phyloP scores from a whole-genome alignment of 306 rosid species.

The Begonia masoniana region DNA sequence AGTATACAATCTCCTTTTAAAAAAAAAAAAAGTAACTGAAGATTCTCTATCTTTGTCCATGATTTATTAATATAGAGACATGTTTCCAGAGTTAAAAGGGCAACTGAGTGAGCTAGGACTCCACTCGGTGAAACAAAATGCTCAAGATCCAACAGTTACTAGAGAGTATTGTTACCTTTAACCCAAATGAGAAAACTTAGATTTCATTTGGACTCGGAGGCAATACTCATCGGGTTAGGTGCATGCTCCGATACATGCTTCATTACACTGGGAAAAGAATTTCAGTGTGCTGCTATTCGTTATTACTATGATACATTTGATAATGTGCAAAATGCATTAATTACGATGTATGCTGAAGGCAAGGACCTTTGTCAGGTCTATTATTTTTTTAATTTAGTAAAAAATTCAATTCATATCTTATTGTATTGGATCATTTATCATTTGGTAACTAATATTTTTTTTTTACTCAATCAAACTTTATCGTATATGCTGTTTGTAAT shows the following conservation, averaged over 20 bases:
- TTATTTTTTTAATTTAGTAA: slow-evolving; percentile 30
- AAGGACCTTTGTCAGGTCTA: slow-evolving; percentile 50
- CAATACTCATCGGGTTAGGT: slow-evolving; percentile 47
- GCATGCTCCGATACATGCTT: slow-evolving; percentile 66
- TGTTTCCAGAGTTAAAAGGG: too few species aligned
- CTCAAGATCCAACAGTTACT: slow-evolving; percentile 28
- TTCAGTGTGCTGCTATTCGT: slow-evolving; percentile 61
- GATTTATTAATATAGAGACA: too few species aligned
- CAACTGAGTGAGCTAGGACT: too few species aligned
- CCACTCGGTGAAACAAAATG: not conserved
- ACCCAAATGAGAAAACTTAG: slow-evolving; percentile 49
- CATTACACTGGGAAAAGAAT: slow-evolving; percentile 64
- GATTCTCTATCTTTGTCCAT: too few species aligned
- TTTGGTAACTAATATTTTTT: too few species aligned
- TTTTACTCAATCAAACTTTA: too few species aligned
- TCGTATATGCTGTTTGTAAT: too few species aligned
- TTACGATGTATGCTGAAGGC: slow-evolving; percentile 89
- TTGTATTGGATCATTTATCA: too few species aligned
- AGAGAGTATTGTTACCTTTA: slow-evolving; percentile 68
- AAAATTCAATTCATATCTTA: too few species aligned
- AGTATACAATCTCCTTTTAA: too few species aligned
- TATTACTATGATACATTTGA: slow-evolving; percentile 26
- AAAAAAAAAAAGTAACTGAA: too few species aligned
- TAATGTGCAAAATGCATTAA: slow-evolving; percentile 50
- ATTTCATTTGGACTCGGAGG: slow-evolving; percentile 44